phyloP scores from a whole-genome alignment of 768 basidiomycete species.

The Phylloporus sp. region DNA sequence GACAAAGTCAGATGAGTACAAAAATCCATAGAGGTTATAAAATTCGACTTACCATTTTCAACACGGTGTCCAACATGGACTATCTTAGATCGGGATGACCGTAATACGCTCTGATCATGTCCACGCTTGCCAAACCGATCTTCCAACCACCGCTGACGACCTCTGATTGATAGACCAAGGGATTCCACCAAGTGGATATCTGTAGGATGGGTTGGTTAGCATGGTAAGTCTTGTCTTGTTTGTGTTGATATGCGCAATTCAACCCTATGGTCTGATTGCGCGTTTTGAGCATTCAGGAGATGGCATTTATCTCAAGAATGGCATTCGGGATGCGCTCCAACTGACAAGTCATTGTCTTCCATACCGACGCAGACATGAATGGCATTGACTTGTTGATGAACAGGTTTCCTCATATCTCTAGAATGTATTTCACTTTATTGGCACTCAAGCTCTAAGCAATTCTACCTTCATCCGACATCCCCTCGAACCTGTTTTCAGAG shows the following conservation, averaged over 20 bases:
- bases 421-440: background rate
- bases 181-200: background rate
- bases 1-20: too few species aligned
- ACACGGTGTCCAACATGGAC: background rate
- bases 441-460: background rate
- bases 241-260: too few species aligned
- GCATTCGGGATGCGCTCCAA: background rate
- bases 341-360: background rate
- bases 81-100: background rate
- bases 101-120: background rate
- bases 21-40: too few species aligned
- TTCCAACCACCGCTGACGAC: background rate
- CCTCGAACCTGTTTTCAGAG: background rate
- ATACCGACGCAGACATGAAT: background rate
- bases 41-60: background rate
- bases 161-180: background rate
- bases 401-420: background rate
- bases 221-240: background rate
- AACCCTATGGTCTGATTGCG: too few species aligned
- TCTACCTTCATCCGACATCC: background rate
- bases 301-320: background rate
- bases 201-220: background rate
- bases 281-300: background rate
- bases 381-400: background rate
- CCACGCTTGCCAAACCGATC: background rate